Evolutionary conservation across 495 filamentous ascomycete genomes (phyloP).

Genomic region (Corynascus novoguineensis): DNA sequence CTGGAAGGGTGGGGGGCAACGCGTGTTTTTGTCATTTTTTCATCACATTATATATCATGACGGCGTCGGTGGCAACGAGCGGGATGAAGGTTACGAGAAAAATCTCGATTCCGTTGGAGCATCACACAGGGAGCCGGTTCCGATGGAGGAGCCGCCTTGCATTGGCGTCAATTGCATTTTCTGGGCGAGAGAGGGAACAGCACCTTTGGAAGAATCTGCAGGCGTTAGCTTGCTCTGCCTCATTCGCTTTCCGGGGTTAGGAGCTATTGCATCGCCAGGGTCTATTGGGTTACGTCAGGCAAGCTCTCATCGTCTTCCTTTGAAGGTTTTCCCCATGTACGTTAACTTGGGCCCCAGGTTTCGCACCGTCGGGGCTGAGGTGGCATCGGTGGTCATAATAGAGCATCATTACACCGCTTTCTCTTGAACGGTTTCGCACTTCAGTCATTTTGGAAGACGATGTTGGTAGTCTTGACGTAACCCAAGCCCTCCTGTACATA

Average conservation of each 20-base stretch:
- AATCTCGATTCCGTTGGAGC: slow-evolving; percentile 19
- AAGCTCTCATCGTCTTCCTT: slow-evolving; percentile 61
- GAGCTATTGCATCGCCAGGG: slow-evolving; percentile 31
- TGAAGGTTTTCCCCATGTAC: slow-evolving; percentile 64
- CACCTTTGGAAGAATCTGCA: background rate
- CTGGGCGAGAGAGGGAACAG: slow-evolving; percentile 6
- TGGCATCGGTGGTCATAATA: slow-evolving; percentile 45
- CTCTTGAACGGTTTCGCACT: slow-evolving; percentile 26
- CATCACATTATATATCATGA: slow-evolving; percentile 34
- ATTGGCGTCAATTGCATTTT: slow-evolving; percentile 34
- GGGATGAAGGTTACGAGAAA: slow-evolving; percentile 18
- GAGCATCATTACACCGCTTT: slow-evolving; percentile 35
- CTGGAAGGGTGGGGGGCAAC: slow-evolving; percentile 20
- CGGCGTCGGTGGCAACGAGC: slow-evolving; percentile 24
- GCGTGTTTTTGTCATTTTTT: slow-evolving; percentile 15
- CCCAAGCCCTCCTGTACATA: slow-evolving; percentile 37
- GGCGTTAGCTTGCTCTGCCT: slow-evolving; percentile 6
- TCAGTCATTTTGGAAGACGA: slow-evolving; percentile 48
- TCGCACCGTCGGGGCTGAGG: slow-evolving; percentile 35
- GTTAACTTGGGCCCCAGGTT: slow-evolving; percentile 57
- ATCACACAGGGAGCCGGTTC: slow-evolving; percentile 23
- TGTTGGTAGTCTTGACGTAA: slow-evolving; percentile 49
- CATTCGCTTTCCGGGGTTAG: slow-evolving; percentile 6
- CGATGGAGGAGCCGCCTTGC: slow-evolving; percentile 15
- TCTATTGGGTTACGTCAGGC: slow-evolving; percentile 46